phyloP scores from a whole-genome alignment of 2,329 filamentous ascomycete genomes.

The Zymoseptoria tritici region DNA sequence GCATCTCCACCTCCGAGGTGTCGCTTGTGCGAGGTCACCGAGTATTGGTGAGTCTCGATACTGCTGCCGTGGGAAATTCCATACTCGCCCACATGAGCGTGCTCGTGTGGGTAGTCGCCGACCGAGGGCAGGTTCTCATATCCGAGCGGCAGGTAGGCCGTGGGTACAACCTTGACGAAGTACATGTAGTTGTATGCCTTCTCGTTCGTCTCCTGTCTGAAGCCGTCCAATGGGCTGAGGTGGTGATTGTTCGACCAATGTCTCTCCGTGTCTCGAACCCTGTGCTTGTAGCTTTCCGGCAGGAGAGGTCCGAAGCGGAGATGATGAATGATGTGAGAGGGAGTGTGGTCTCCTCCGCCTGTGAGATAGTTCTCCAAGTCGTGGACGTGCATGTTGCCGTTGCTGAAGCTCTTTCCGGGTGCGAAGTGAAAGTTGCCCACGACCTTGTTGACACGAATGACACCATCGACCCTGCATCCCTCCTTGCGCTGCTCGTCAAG shows the following conservation, averaged over 20 bases:
- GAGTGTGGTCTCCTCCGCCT: conserved; percentile 65
- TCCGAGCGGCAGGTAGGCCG: conserved; percentile 85
- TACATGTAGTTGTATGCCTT: conserved; percentile 96
- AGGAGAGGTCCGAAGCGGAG: conserved; percentile 90
- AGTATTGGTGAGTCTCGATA: conserved; percentile 97
- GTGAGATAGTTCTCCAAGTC: conserved; percentile 95
- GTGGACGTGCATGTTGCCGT: conserved; percentile 94
- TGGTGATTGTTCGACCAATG: conserved; percentile 78
- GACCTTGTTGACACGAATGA: conserved; percentile 93
- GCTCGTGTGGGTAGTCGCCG: conserved; percentile 35
- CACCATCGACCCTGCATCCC: conserved; percentile 89
- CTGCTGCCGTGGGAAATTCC: conserved; percentile 62
- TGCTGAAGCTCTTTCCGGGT: conserved; percentile 90
- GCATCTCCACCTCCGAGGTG: conserved; percentile 79
- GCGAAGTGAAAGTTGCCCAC: conserved; percentile 98
- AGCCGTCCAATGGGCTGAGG: conserved; percentile 80
- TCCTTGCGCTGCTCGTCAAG: conserved; percentile 82
- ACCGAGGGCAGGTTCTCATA: conserved; percentile 59
- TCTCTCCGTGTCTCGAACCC: conserved; percentile 48
- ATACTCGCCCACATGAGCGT: conserved; percentile 59
- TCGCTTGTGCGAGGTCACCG: conserved; percentile 91
- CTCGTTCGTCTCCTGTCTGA: conserved; percentile 68
- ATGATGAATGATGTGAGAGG: conserved; percentile 80
- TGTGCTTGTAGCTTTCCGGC: conserved; percentile 63
- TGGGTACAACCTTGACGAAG: conserved; percentile 96